Evolutionary conservation across 2,329 filamentous ascomycete species (phyloP), one percentile per base, ranked within the genome.

Genomic region (Dactylellina sp.): DNA sequence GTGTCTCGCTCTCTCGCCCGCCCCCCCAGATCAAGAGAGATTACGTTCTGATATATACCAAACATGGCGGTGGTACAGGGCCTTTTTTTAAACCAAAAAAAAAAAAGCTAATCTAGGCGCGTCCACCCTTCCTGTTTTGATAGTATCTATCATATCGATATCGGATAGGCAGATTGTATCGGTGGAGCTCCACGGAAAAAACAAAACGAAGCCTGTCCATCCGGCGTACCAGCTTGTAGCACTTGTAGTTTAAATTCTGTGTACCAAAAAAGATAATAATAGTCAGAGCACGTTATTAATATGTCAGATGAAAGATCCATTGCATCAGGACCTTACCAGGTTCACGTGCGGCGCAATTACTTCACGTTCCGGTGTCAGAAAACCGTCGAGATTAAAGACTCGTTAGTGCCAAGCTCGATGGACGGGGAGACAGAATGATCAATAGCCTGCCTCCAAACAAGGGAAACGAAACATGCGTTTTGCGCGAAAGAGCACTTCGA

Each of bases 311-410:
- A 63, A 52, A 63, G 59, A 71, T 63, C 57, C 59, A 64, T 63
- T 57, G 57, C 59, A 71, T 71, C 50, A 63, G 59, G 66, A 71
- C 49, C 57, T 71, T 63, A 64, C 66, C 59, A 53, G 66, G 66
- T 71, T 71, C 66, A 71, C 59, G 66, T 71, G 66, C 66, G 66
- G 66, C 66, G 66, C 66, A 64, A 71, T 63, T 63, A 57, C 59
- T 57, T 60, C 32, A 57, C 50, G 57, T 71, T 71, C 66, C 66
- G 66, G 37, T 59, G 66, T 35, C 37, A 28, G 7, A 32, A 46
- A 12, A 18, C 9, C 11, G 47, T 66, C 65, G 18, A 63, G 57
- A 62, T 62, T 56, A 56, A 56, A 47, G 50, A 16, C 28, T 56
- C 61, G 16, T 25, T 25, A 22, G 16, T 40, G 61, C 61, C 61